A percentile compares a stretch with the other conserved stretches of the same genome.
These are phyloP conservation scores for Colletotrichum higginsianum DNA, from an alignment of 2,329 filamentous ascomycete species.

Conservation along the genomic window DNA sequence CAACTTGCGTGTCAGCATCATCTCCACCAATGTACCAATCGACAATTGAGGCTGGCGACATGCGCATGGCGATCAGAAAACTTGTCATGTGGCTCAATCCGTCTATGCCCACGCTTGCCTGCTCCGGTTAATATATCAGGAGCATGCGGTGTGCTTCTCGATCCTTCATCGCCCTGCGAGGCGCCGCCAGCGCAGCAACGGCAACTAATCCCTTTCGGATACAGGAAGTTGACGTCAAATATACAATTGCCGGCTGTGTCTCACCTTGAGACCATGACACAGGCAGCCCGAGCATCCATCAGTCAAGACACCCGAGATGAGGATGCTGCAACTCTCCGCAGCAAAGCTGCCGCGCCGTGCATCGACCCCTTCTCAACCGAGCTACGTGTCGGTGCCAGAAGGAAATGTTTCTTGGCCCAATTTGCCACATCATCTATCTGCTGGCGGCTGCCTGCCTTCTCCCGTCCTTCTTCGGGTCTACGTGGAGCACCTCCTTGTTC, in stretches of 20 bases:
- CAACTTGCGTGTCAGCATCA: slow-evolving; percentile 29
- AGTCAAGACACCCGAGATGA: slow-evolving; percentile 19
- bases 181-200: slow-evolving; percentile 39
- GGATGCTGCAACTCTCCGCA: slow-evolving; percentile 22
- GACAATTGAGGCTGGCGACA: slow-evolving; percentile 18
- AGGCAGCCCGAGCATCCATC: slow-evolving; percentile 17
- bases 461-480: slow-evolving; percentile 11
- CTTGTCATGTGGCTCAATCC: slow-evolving; percentile 4
- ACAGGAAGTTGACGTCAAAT: slow-evolving; percentile 30
- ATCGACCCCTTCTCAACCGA: neutral
- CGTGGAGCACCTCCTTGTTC: slow-evolving; percentile 9
- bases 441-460: slow-evolving; percentile 10
- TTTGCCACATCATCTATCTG: slow-evolving; percentile 36
- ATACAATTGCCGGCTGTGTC: slow-evolving; percentile 33
- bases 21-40: slow-evolving; percentile 8
- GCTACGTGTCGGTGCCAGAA: slow-evolving; percentile 29
- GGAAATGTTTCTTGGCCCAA: slow-evolving; percentile 22
- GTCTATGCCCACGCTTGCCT: slow-evolving; percentile 6
- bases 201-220: slow-evolving; percentile 22
- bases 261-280: slow-evolving; percentile 6
- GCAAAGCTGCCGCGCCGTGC: slow-evolving; percentile 13
- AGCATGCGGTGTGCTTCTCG: slow-evolving; percentile 3
- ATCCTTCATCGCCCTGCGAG: slow-evolving; percentile 35
- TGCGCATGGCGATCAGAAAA: neutral
- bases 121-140: slow-evolving; percentile 8